Percentiles rank a stretch among this genome's conserved stretches.
phyloP scores from a whole-genome alignment of 768 basidiomycete genomes.

The Tephrocybe sp. region DNA sequence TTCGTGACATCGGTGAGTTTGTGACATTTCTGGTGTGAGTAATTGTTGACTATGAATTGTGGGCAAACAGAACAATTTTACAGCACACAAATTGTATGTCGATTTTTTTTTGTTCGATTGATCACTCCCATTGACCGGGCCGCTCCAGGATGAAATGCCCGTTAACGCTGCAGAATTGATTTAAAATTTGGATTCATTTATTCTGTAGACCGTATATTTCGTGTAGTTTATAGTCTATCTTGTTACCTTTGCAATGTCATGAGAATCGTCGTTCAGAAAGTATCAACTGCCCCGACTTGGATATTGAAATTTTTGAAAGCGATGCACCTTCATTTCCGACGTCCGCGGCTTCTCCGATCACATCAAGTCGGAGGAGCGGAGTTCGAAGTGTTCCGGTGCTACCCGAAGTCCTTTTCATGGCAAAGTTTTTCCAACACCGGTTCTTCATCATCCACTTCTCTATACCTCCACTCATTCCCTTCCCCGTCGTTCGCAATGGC shows the following conservation, averaged over 20 bases:
- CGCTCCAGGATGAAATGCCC: conserved; percentile 90
- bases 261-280: no score
- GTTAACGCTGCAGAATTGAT: conserved; percentile 98
- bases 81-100: conserved; percentile 83
- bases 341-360: conserved; percentile 14
- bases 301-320: neutral
- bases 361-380: conserved; percentile 33
- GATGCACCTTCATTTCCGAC: conserved; percentile 2
- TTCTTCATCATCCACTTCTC: conserved; percentile 36
- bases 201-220: conserved; percentile 16
- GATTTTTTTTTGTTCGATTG: conserved; percentile 8
- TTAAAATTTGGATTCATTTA: conserved; percentile 35
- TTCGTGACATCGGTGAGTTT: conserved; percentile 85
- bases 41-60: conserved; percentile 9
- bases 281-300: no score
- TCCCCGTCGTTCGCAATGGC: conserved; percentile 65
- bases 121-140: conserved; percentile 19
- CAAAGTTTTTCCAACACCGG: conserved; percentile 45
- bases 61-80: conserved; percentile 82
- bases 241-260: neutral
- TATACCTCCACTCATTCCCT: conserved; percentile 54
- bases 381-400: conserved; percentile 44
- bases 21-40: conserved; percentile 13
- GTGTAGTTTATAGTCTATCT: conserved; percentile 18
- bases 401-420: conserved; percentile 45